Evolutionary conservation across 78 protist species (phyloP).

Genomic region (Cavenderia fasciculata): DNA sequence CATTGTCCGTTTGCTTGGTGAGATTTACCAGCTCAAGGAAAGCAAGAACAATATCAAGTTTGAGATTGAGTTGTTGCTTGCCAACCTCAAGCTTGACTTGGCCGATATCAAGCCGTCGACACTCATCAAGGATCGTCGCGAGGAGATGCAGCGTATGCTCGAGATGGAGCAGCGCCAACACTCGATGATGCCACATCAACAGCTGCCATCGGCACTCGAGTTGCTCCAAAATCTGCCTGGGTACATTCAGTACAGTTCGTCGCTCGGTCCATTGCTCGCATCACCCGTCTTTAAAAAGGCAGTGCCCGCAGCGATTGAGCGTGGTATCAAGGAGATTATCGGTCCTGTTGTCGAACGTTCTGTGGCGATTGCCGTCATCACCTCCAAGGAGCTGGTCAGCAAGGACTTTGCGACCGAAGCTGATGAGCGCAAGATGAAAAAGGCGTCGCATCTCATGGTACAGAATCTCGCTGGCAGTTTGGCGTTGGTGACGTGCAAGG

Average conservation of each 20-base stretch:
- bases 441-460: conserved; percentile 94
- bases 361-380: conserved; percentile 89
- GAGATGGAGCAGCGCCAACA: conserved; percentile 69
- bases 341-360: conserved; percentile 96
- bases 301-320: conserved; percentile 85
- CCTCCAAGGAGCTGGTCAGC: conserved; percentile 92
- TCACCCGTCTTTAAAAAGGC: conserved; percentile 50
- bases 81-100: conserved; percentile 86
- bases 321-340: conserved; percentile 89
- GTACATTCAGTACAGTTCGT: conserved; percentile 14
- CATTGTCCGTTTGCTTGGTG: conserved; percentile 90
- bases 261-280: conserved; percentile 43
- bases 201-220: conserved; percentile 17
- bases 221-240: neutral
- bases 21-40: conserved; percentile 86
- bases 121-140: conserved; percentile 19
- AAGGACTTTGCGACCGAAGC: conserved; percentile 97
- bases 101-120: conserved; percentile 30
- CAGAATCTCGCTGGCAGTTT: conserved; percentile 92
- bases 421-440: conserved; percentile 89
- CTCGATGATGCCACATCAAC: conserved; percentile 37
- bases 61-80: conserved; percentile 95
- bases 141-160: conserved; percentile 35
- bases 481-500: conserved; percentile 96
- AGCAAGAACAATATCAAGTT: conserved; percentile 94